Evolutionary conservation across 805 yeast genomes (phyloP).

Genomic region (Tanozyma kutaoensis): DNA sequence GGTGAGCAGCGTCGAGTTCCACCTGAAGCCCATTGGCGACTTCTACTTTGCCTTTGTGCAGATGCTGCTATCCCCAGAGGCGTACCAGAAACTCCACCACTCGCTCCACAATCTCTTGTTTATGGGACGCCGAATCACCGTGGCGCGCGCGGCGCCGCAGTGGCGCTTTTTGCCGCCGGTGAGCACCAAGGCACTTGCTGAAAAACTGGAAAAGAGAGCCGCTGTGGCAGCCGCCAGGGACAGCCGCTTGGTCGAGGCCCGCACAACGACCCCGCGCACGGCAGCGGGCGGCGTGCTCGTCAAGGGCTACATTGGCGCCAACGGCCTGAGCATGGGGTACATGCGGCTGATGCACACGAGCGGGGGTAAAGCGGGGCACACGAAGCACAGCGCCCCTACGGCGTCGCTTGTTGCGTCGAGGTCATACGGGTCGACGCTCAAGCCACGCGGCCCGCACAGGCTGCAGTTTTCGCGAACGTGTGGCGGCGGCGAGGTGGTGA

Average conservation of each 20-base stretch:
- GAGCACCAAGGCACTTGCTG: too few relatives aligned
- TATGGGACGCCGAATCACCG: slow-evolving; percentile 55
- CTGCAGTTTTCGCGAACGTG: slow-evolving; percentile 15
- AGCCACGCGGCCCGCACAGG: slow-evolving; percentile 5
- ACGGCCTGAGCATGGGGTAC: slow-evolving; percentile 13
- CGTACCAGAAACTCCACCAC: slow-evolving; percentile 35
- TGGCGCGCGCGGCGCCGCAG: slow-evolving; percentile 50
- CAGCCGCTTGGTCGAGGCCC: slow-evolving; percentile 31
- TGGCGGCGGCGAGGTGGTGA: slow-evolving; percentile 26
- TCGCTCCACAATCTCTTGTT: slow-evolving; percentile 60
- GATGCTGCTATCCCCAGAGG: slow-evolving; percentile 33
- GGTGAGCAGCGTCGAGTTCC: slow-evolving; percentile 35
- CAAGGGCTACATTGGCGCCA: slow-evolving; percentile 7
- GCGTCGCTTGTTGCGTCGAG: slow-evolving; percentile 14
- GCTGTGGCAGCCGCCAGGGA: slow-evolving; percentile 18
- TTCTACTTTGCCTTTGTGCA: slow-evolving; percentile 56
- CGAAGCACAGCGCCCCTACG: slow-evolving; percentile 19
- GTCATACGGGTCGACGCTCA: slow-evolving; percentile 26
- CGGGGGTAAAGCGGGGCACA: slow-evolving; percentile 17
- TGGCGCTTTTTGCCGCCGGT: too few relatives aligned
- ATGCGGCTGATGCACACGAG: slow-evolving; percentile 20
- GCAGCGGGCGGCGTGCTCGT: too few relatives aligned
- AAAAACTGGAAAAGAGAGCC: too few relatives aligned
- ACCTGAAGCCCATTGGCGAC: slow-evolving; percentile 39
- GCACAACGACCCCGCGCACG: slow-evolving; percentile 10